Evolutionary conservation across 768 basidiomycete species (phyloP), one percentile per base, ranked within the genome.

Genomic region (Leccinellum albellum): DNA sequence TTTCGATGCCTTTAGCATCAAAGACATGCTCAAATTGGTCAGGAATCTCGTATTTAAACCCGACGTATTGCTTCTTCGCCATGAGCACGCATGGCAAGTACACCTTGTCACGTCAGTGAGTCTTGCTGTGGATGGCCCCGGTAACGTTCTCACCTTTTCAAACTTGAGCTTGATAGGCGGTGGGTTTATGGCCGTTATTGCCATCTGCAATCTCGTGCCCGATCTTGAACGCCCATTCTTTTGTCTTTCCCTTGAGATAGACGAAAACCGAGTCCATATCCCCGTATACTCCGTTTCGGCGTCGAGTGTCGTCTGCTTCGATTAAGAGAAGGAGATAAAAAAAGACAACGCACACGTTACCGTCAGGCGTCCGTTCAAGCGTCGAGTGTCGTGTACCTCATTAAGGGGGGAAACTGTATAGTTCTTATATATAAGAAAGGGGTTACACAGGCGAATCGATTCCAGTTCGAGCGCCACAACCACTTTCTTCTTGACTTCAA

Each of bases 1-100:
- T 98, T 73, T 99, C 97, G 53, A 99, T 98, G 1, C 97, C 97
- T 69, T 99, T 98, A 6, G 94, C 97, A 63, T 99, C 96, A 64
- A 98, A 97, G 0, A 73, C 76, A 2, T 94, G 91, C 47, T 87
- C 85, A 1, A 56, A 69, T 13, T 97, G 91, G 61, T 94, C 89
- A 0, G 87, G 81, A 53, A 75, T 80, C 72, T 99, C 97, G 61
- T 88, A 98, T 68, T 94, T 96, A 78, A 91, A 97, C 1, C 97
- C 97, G 21, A 98, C 96, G 64, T 99, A 99, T 63, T 95, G 85
- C 70, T 99, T 99, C 79, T 99, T 99, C 2, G 96, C 92, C 81
- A 97, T 82, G n/a, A 99, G 80, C 1, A 98, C 85, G 64, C 91
- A 95, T 3, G 94, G 94, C 45, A 94, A 79, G 70, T 98, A 98